These are phyloP conservation scores for Trichoderma simmonsii DNA, from an alignment of 2,329 filamentous ascomycete genomes.

Conservation along the genomic window DNA sequence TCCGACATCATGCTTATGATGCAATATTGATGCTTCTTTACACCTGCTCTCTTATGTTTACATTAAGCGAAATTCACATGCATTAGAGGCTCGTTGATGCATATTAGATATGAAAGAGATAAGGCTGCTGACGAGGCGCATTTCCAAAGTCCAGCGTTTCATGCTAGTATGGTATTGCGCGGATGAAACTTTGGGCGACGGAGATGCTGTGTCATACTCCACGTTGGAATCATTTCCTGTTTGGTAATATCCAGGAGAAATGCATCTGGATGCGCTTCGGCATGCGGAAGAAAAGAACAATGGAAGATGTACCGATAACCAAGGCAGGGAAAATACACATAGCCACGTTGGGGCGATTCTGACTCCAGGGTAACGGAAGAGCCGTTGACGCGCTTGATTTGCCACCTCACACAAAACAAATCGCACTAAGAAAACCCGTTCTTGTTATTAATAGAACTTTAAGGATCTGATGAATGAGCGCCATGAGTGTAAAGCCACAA, in stretches of 20 bases:
- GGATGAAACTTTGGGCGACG: constrained; percentile 4
- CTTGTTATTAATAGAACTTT: constrained; percentile 11
- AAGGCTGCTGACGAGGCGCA: background rate
- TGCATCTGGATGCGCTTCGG: background rate
- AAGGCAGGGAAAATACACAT: background rate
- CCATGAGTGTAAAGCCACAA: constrained; percentile 7
- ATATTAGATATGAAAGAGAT: background rate
- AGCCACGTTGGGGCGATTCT: background rate
- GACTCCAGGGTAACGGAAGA: background rate
- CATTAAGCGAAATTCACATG: background rate
- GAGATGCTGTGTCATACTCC: background rate
- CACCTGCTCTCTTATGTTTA: background rate
- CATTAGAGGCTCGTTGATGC: background rate
- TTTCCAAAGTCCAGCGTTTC: background rate
- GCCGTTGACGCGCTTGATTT: background rate
- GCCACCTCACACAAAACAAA: background rate
- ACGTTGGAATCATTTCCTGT: background rate
- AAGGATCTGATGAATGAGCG: constrained; percentile 11
- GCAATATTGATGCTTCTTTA: background rate
- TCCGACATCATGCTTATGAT: background rate
- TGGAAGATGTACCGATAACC: background rate
- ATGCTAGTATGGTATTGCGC: background rate
- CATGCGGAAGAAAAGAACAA: background rate
- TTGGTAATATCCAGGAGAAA: background rate
- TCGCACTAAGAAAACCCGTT: background rate